A percentile compares a stretch with the other conserved stretches of the same genome.
Conservation (phyloP, 306 rosid genomes). For the Cyamopsis tetragonoloba region DNA sequence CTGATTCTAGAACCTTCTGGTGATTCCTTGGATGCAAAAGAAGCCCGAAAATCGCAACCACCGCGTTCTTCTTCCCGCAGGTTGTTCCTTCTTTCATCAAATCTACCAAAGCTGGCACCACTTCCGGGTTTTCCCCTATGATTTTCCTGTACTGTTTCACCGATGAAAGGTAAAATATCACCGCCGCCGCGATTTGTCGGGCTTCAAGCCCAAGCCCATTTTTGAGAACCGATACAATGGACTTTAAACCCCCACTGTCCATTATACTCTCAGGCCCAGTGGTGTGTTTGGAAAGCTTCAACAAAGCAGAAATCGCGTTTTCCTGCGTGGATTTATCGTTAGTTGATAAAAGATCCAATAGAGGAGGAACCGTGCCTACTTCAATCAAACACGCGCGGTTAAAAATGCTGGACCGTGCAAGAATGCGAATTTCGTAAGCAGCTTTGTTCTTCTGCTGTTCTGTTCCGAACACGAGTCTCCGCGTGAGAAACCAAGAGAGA, state of each 20-base stretch:
- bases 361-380: constrained; percentile 49
- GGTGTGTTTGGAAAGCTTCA: constrained; percentile 64
- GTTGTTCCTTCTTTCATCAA: constrained; percentile 58
- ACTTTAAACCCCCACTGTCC: constrained; percentile 38
- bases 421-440: constrained; percentile 70
- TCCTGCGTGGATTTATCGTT: constrained; percentile 37
- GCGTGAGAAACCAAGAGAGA: constrained; percentile 44
- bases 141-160: constrained; percentile 44
- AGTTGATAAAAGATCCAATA: constrained; percentile 44
- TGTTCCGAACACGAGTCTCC: constrained; percentile 55
- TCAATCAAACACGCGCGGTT: constrained; percentile 61
- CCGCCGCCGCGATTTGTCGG: constrained; percentile 64
- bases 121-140: constrained; percentile 54
- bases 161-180: constrained; percentile 62
- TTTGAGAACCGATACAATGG: constrained; percentile 43
- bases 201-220: constrained; percentile 53
- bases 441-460: constrained; percentile 50
- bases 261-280: constrained; percentile 50
- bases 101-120: constrained; percentile 47
- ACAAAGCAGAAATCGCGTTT: constrained; percentile 57
- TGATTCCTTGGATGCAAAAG: constrained; percentile 48
- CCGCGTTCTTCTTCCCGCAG: constrained; percentile 68
- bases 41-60: constrained; percentile 70
- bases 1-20: constrained; percentile 42
- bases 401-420: constrained; percentile 58